Base-by-base conservation (phyloP, 2,329 filamentous ascomycete species). In the Cercospora zeina region DNA sequence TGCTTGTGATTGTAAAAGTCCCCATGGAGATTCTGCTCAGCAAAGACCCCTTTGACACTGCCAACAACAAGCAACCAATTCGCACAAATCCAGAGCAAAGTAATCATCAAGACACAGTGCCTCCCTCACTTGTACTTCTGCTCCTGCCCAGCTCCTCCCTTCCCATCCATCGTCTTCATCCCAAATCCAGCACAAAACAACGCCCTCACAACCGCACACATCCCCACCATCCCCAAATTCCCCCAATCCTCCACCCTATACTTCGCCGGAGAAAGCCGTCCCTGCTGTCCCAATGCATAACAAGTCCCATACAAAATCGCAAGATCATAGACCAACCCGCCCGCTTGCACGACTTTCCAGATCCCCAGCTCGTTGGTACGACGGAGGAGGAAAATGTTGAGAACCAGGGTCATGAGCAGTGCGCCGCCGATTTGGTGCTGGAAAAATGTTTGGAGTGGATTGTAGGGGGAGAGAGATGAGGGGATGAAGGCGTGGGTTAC, bases 371-470 rank as follows among this genome's bases (percentile, higher is more conserved):
- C 61, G 19, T 64, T 63, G 4, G 65, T 66, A 11, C 42, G 42
- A 11, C 62, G 33, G 6, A 66, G 62, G 2, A 67, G 57, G 24
- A 63, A 60, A 21, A 64, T 14, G 30, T 65, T 62, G 33, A 65
- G 55, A 16, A 67, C 42, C 1, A 54, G 50, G 8, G 58, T 59
- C 53, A 63, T 61, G n/a, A 64, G 33, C 10, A 62, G 61, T 24
- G 61, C 63, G 11, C 63, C 65, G 19, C 54, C 61, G n/a, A 65
- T 49, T 45, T 67, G 65, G n/a, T 67, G 65, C 7, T 65, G 59
- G n/a, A 63, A 57, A 21, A 65, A 63, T 4, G 55, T 54, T 42
- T 62, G 55, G 1, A 59, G 36, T 5, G 63, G 56, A 13, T 63
- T 47, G 45, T 62, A 59, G 1, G 63, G 57, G 2, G 65, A 60